phyloP scores from a whole-genome alignment of 2,329 filamentous ascomycete genomes.

The Sporothrix dimorphospora region DNA sequence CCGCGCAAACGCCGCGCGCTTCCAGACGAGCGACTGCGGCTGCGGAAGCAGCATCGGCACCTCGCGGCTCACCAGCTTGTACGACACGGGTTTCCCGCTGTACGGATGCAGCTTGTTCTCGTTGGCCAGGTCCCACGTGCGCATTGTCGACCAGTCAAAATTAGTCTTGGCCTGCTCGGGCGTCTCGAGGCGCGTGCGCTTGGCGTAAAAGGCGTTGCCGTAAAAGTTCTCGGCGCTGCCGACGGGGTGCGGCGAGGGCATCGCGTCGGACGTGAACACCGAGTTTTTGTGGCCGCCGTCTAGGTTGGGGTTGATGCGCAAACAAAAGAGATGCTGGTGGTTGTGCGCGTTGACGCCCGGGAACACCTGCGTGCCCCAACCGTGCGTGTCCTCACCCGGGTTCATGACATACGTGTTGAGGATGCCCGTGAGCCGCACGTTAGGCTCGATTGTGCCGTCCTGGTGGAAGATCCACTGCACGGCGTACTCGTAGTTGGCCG shows the following conservation, averaged over 20 bases:
- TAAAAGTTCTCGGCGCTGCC: slow-evolving; percentile 83
- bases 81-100: slow-evolving; percentile 80
- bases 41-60: slow-evolving; percentile 79
- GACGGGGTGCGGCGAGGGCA: slow-evolving; percentile 70
- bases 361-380: slow-evolving; percentile 91
- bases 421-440: slow-evolving; percentile 90
- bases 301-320: slow-evolving; percentile 84
- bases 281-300: slow-evolving; percentile 86
- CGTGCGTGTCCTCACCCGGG: slow-evolving; percentile 76
- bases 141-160: slow-evolving; percentile 76
- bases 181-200: slow-evolving; percentile 78
- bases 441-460: slow-evolving; percentile 88
- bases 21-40: slow-evolving; percentile 81
- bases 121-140: slow-evolving; percentile 92
- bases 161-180: slow-evolving; percentile 71
- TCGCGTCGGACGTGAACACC: slow-evolving; percentile 79
- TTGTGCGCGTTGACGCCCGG: slow-evolving; percentile 93
- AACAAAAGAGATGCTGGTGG: slow-evolving; percentile 92
- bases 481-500: slow-evolving; percentile 91
- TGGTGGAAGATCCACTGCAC: slow-evolving; percentile 51
- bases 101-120: slow-evolving; percentile 81
- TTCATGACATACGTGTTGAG: slow-evolving; percentile 87
- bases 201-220: slow-evolving; percentile 87
- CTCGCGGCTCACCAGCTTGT: slow-evolving; percentile 89
- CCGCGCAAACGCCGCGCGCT: slow-evolving; percentile 82